Conservation (phyloP, 306 rosid species). For the Neltuma alba region DNA sequence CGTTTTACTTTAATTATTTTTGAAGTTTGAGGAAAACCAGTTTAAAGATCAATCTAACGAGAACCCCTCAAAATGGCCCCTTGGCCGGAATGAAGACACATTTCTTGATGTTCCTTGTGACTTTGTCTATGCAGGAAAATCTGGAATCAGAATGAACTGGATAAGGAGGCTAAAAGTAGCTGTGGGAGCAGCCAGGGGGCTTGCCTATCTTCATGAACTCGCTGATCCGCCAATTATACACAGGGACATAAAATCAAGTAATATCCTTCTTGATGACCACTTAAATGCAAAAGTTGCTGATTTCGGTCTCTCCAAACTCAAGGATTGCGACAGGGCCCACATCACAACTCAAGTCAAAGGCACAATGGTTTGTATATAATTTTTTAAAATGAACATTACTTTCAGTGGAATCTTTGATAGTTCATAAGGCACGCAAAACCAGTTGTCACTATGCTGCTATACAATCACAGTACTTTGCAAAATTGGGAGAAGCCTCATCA, state of each 20-base stretch:
- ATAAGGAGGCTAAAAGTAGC: constrained; percentile 62
- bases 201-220: constrained; percentile 72
- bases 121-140: constrained; percentile 48
- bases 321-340: constrained; percentile 56
- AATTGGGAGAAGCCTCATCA: background rate
- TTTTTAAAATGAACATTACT: background rate
- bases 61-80: too few species aligned
- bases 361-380: constrained; percentile 63
- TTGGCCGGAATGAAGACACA: too few species aligned
- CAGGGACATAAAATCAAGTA: constrained; percentile 76
- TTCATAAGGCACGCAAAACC: background rate
- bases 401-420: background rate
- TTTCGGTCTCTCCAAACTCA: constrained; percentile 83
- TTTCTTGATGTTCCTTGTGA: background rate
- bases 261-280: constrained; percentile 65
- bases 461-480: background rate
- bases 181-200: constrained; percentile 73
- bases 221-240: constrained; percentile 80
- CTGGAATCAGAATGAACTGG: constrained; percentile 73
- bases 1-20: background rate
- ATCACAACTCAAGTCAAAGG: constrained; percentile 83
- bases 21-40: background rate
- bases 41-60: background rate
- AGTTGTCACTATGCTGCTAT: background rate
- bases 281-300: constrained; percentile 76